Evolutionary conservation across 495 filamentous ascomycete species (phyloP).

Genomic region (Podospora pseudopauciseta): DNA sequence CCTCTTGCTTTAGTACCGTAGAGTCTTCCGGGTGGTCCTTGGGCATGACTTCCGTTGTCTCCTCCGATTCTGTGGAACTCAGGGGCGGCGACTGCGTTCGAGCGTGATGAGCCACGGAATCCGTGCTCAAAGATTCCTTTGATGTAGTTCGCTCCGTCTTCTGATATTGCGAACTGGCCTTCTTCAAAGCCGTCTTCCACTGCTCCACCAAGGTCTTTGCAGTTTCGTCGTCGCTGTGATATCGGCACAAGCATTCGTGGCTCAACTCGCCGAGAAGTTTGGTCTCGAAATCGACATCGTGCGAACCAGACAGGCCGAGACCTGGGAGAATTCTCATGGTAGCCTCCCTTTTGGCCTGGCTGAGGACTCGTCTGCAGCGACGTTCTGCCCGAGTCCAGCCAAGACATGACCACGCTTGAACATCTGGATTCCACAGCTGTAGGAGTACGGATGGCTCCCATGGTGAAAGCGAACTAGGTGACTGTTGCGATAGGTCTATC

Average conservation of each 20-base stretch:
- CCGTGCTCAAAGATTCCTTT: neutral
- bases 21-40: neutral
- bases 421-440: neutral
- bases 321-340: neutral
- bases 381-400: neutral
- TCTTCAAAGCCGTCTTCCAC: neutral
- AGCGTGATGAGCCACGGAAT: neutral
- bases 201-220: neutral
- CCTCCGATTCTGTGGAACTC: neutral
- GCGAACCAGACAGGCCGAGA: neutral
- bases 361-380: conserved; percentile 1
- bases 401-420: neutral
- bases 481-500: neutral
- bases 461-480: neutral
- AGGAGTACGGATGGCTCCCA: neutral
- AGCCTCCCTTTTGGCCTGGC: neutral
- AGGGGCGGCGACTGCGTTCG: neutral
- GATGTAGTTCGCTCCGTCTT: neutral
- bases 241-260: neutral
- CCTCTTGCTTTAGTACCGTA: neutral
- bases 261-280: neutral
- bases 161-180: neutral
- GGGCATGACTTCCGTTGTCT: neutral
- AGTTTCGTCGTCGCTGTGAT: conserved; percentile 1
- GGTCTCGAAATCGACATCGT: neutral